Evolutionary conservation across 352 stramenopile species (phyloP), one percentile per base, ranked within the genome.

Genomic region (Phytophthora palmivora): DNA sequence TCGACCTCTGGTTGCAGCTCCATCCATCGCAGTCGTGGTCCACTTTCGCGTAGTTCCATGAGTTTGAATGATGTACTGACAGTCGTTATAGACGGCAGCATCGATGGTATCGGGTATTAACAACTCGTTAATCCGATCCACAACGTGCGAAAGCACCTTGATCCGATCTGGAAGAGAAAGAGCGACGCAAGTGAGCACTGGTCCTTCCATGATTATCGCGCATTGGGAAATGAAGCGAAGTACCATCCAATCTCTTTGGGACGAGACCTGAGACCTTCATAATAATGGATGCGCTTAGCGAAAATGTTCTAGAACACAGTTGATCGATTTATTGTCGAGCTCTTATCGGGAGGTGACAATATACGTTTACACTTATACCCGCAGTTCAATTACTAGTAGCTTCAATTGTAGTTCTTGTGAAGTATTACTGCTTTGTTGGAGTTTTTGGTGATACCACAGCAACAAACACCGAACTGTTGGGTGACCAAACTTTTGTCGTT

Each of bases 21-120:
- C 63, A 49, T 72, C 57, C 63, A 63, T 58, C 2, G 63, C 63
- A 9, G 49, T 54, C 3, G 48, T 45, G 2, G 63, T 72, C 63
- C 63, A 72, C 16, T 43, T 50, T 37, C 50, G 26, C 2, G 58
- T 63, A 28, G 57, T 19, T 44, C 63, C 57, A 37, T 59, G 18
- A 0, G 18, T 42, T 21, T 48, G 57, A 42, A 72, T 34, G 3
- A 67, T 30, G 10, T 44, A 55, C 30, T 67, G 63, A 14, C 63
- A 72, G 48, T 67, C 63, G 21, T 67, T 72, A 38, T 63, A 67
- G 16, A 67, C 49, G 16, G 56, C 53, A 4, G 62, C 42, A 39
- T 70, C 62, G 28, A 70, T 70, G 10, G 55, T 66, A 16, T 57
- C 19, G 6, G 62, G 62, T 28, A 53, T 61, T 2, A 70, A 4